Evolutionary conservation across 2,329 filamentous ascomycete genomes (phyloP).

Genomic region (Lachnum nothofagi): DNA sequence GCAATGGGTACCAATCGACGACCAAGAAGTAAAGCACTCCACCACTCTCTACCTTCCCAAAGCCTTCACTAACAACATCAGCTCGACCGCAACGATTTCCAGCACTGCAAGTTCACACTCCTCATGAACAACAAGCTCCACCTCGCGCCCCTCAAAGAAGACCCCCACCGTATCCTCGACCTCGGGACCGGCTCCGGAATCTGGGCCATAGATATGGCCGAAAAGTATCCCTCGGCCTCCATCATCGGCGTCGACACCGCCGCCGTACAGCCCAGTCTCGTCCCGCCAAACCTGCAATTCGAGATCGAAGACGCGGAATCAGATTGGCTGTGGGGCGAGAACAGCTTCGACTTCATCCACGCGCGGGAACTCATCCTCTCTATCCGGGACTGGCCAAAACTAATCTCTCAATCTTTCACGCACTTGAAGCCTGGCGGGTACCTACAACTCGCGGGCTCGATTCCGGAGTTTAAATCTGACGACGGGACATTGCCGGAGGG

Average conservation of each 20-base stretch:
- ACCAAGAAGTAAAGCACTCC: constrained; percentile 1
- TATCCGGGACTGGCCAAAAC: constrained; percentile 22
- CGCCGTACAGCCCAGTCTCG: constrained; percentile 37
- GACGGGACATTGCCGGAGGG: constrained; percentile 32
- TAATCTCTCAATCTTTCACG: constrained; percentile 12
- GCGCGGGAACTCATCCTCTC: constrained; percentile 22
- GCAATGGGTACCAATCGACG: constrained; percentile 20
- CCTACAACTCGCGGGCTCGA: constrained; percentile 41
- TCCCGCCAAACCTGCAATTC: constrained; percentile 58
- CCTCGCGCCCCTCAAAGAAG: constrained; percentile 15
- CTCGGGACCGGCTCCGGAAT: constrained; percentile 40
- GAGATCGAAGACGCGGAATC: constrained; percentile 53
- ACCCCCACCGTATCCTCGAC: constrained; percentile 33
- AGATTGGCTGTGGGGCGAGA: constrained; percentile 23
- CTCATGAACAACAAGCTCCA: constrained; percentile 18
- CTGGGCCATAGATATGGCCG: constrained; percentile 35
- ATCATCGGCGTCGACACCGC: constrained; percentile 31
- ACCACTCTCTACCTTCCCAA: constrained; percentile 12
- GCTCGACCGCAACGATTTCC: constrained; percentile 25
- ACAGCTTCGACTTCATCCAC: constrained; percentile 27
- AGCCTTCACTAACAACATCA: constrained; percentile 1
- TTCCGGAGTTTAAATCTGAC: constrained; percentile 33
- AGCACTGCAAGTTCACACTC: constrained; percentile 25
- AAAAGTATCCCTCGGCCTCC: constrained; percentile 27
- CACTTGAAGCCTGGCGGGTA: constrained; percentile 42